Evolutionary conservation across 805 yeast genomes (phyloP), one percentile per base, ranked within the genome.

Genomic region (Metschnikowia noctiluminum): DNA sequence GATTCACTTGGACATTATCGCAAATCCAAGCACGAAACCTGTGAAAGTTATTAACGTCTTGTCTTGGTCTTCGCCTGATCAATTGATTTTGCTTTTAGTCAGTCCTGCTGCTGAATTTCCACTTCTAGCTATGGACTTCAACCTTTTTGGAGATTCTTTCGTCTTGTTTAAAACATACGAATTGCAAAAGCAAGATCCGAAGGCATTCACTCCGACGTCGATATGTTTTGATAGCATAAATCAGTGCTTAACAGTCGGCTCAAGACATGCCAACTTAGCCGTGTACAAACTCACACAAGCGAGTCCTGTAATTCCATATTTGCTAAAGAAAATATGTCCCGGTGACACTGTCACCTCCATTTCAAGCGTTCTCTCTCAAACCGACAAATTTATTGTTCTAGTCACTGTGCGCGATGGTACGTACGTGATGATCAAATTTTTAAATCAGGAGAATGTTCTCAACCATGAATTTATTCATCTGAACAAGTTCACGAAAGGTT

Each of bases 311-410:
- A 48, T 9, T 51, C 64, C 21, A 44, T 62, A 21, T 43, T 60
- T 30, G 9, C 46, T 45, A 10, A 42, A 59, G 57, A 82, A 79
- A 55, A 54, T 84, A 11, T 73, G 78, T 4, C 70, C 78, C 2
- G 90, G 91, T 11, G 94, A 87, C 55, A 81, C 91, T 0, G 79
- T 85, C 8, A 80, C 92, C 0, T 74, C 82, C 1, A 66, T 84
- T 4, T 65, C 67, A 14, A 58, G 71, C 4, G 62, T 82, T 1
- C 64, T 70, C 37, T 53, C 63, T 2, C 45, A 48, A 0, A 7
- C 38, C 1, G 50, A 55, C 36, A 43, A 46, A n/a, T 28, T 63
- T n/a, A 53, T 59, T 1, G 62, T 71, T 21, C 65, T 73, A 7
- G 60, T 84, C 14, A 81, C 89, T 0, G 77, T 84, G 42, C 76